Conservation (phyloP, 257 asterid species). For the Anisodus tanguticus region DNA sequence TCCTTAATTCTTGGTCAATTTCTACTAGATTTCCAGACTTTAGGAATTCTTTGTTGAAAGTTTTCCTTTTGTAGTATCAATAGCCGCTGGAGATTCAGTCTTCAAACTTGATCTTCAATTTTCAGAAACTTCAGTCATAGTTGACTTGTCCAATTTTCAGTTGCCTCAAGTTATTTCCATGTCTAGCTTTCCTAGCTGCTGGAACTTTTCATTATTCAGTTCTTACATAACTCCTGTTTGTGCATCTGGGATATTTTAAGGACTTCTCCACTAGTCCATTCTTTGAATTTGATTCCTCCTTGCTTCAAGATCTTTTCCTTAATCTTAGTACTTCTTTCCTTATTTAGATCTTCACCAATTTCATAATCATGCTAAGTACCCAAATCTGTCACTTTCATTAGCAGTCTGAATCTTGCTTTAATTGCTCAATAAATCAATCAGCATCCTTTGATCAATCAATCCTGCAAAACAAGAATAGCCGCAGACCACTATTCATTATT, state of each 20-base stretch:
- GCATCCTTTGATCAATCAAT: conserved; percentile 16
- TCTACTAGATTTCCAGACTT: not conserved
- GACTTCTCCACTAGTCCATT: not conserved
- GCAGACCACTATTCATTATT: not conserved
- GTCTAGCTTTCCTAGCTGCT: not conserved
- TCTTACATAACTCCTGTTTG: not conserved
- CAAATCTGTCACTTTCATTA: not conserved
- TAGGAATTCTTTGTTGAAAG: not conserved
- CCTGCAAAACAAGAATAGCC: conserved; percentile 13
- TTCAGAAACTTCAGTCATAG: not conserved
- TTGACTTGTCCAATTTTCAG: not conserved
- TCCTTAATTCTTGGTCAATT: not conserved
- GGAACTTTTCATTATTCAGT: not conserved
- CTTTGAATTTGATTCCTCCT: conserved; percentile 20
- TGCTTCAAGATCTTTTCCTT: conserved; percentile 7
- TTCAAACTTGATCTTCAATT: not conserved
- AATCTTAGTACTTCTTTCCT: conserved; percentile 14
- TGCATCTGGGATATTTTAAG: not conserved
- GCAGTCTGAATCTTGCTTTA: not conserved
- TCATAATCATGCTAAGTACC: conserved; percentile 1
- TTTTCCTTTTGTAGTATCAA: not conserved
- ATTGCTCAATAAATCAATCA: conserved; percentile 1
- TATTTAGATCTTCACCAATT: conserved; percentile 9
- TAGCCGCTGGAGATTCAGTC: not conserved
- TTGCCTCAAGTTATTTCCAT: conserved; percentile 14